phyloP scores from a whole-genome alignment of 164 flowering plant genomes.

The Vitis amurensis region DNA sequence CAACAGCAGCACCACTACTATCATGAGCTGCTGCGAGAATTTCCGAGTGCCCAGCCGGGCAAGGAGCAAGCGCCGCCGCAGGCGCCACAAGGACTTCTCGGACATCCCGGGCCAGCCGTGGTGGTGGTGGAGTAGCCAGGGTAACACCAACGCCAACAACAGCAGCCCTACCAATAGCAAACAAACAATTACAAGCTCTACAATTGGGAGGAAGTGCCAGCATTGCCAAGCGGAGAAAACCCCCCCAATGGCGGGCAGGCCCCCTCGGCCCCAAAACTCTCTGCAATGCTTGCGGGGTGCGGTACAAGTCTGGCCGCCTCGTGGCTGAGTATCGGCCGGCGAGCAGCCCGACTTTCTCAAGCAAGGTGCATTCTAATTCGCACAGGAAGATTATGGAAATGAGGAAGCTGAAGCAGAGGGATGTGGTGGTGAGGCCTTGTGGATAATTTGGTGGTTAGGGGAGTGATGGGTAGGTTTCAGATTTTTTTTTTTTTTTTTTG shows the following conservation, averaged over 20 bases:
- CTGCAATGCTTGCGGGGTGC: slow-evolving; percentile 92
- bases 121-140: slow-evolving; percentile 22
- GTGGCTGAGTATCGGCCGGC: slow-evolving; percentile 93
- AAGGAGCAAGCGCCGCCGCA: slow-evolving; percentile 43
- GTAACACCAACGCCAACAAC: slow-evolving; percentile 12
- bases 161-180: neutral
- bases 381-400: slow-evolving; percentile 82
- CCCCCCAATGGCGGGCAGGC: slow-evolving; percentile 95
- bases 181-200: neutral
- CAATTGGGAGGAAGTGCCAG: slow-evolving; percentile 58
- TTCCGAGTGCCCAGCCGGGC: slow-evolving; percentile 49
- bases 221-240: slow-evolving; percentile 84
- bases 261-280: slow-evolving; percentile 86
- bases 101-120: slow-evolving; percentile 22
- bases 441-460: slow-evolving; percentile 27
- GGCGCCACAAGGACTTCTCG: slow-evolving; percentile 22
- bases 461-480: neutral
- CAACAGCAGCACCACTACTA: neutral
- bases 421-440: slow-evolving; percentile 19
- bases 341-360: slow-evolving; percentile 68
- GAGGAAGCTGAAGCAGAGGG: slow-evolving; percentile 58
- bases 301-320: slow-evolving; percentile 85
- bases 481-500: neutral
- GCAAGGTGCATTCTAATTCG: slow-evolving; percentile 70
- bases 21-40: slow-evolving; percentile 29